These are phyloP conservation scores for Schizophyllum amplum DNA, from an alignment of 1,284 basidiomycete genomes.

Conservation along the genomic window DNA sequence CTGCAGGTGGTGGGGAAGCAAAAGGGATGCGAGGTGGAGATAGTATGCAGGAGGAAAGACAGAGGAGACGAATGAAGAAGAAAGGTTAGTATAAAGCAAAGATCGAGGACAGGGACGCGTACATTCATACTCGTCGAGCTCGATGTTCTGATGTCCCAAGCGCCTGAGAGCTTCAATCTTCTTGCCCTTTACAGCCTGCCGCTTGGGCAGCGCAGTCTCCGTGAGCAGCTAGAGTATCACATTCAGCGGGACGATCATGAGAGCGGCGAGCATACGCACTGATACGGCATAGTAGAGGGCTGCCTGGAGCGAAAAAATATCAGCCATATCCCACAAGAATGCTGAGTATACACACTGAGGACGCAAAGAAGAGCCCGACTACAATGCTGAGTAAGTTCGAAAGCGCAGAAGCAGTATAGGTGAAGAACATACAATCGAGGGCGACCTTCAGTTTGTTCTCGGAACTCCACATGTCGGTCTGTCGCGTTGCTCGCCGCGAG, in stretches of 20 bases:
- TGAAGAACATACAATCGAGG: neutral
- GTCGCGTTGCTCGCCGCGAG: too few species aligned
- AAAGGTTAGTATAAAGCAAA: too few species aligned
- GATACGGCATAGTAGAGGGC: neutral
- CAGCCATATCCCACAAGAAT: neutral
- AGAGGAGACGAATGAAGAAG: too few species aligned
- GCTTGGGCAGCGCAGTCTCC: conserved; percentile 32
- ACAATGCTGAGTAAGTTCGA: neutral
- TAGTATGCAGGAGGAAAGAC: too few species aligned
- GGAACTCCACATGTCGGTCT: neutral
- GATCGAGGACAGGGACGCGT: conserved; percentile 22
- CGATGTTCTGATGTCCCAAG: conserved; percentile 62
- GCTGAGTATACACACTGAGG: neutral
- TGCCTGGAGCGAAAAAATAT: neutral
- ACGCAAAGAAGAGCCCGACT: neutral
- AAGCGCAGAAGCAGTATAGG: neutral
- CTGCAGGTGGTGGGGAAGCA: conserved; percentile 27
- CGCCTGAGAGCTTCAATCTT: conserved; percentile 65
- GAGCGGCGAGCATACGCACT: neutral
- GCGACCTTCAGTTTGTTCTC: neutral
- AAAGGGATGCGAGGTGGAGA: neutral
- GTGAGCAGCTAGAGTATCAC: conserved; percentile 29
- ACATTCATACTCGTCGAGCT: conserved; percentile 80
- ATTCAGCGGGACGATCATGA: neutral
- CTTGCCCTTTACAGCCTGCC: conserved; percentile 60